phyloP scores from a whole-genome alignment of 495 filamentous ascomycete species.

The Penicillium soppii region DNA sequence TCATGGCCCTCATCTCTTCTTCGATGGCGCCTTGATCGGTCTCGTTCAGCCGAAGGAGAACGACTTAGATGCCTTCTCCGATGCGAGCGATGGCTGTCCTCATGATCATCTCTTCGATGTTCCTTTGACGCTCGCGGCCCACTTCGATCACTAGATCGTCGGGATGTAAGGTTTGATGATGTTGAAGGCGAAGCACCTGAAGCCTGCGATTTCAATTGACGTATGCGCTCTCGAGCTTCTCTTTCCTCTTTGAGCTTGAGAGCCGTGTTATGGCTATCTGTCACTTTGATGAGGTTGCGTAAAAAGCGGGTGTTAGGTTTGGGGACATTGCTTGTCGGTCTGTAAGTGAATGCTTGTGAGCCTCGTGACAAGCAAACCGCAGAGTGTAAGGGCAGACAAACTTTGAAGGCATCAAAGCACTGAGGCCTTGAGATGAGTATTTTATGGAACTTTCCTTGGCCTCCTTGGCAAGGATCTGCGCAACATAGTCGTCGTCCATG shows the following conservation, averaged over 20 bases:
- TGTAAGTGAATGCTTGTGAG: slow-evolving; percentile 26
- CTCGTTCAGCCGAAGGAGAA: slow-evolving; percentile 28
- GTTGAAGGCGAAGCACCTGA: slow-evolving; percentile 6
- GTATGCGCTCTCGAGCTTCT: slow-evolving; percentile 58
- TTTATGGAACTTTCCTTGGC: slow-evolving; percentile 66
- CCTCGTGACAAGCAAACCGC: background rate
- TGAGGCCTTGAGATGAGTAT: slow-evolving; percentile 71
- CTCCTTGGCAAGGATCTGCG: slow-evolving; percentile 69
- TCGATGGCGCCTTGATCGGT: slow-evolving; percentile 30
- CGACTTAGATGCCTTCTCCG: slow-evolving; percentile 31
- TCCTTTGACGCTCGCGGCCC: slow-evolving; percentile 16
- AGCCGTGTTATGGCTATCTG: slow-evolving; percentile 85
- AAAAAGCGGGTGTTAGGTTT: slow-evolving; percentile 92
- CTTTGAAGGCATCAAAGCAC: slow-evolving; percentile 70
- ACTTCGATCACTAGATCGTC: slow-evolving; percentile 14
- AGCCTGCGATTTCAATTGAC: slow-evolving; percentile 42
- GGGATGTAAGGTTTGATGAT: slow-evolving; percentile 30
- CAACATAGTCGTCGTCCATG: slow-evolving; percentile 72
- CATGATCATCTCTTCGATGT: slow-evolving; percentile 14
- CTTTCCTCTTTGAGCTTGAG: slow-evolving; percentile 78
- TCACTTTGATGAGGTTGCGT: slow-evolving; percentile 82
- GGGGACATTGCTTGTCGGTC: slow-evolving; percentile 62
- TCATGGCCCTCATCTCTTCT: slow-evolving; percentile 23
- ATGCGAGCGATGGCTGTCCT: slow-evolving; percentile 20
- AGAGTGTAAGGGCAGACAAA: slow-evolving; percentile 33